Conservation (phyloP, 2,329 filamentous ascomycete genomes). For the Fusarium stilboides region DNA sequence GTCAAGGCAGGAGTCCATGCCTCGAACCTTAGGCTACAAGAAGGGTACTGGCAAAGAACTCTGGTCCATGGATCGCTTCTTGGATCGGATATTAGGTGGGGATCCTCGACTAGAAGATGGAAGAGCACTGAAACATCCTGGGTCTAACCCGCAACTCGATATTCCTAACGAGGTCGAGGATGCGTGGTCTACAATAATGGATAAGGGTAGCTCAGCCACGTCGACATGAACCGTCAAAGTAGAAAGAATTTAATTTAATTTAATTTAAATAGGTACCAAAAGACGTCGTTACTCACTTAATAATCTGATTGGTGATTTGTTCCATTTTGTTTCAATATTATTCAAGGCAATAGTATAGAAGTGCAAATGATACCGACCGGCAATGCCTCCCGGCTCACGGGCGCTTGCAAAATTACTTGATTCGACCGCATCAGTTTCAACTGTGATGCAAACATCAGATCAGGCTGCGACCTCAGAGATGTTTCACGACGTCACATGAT, state of each 20-base stretch:
- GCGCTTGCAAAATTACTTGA: neutral
- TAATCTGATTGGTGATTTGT: no score
- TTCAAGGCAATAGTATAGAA: neutral
- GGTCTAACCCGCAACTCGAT: neutral
- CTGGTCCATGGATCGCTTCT: constrained; percentile 34
- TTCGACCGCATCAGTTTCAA: constrained; percentile 2
- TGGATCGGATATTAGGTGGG: constrained; percentile 12
- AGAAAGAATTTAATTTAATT: no score
- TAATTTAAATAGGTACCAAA: no score
- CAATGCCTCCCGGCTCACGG: neutral
- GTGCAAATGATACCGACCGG: constrained; percentile 5
- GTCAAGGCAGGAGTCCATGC: accelerated
- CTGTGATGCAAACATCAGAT: constrained; percentile 31
- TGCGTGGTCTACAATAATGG: constrained; percentile 30
- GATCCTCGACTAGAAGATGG: accelerated
- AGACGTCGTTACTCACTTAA: no score
- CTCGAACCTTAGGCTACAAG: accelerated
- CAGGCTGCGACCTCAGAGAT: constrained; percentile 8
- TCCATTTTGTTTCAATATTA: no score
- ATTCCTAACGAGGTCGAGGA: constrained; percentile 32
- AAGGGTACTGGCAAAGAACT: neutral
- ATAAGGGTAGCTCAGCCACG: neutral
- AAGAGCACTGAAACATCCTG: neutral
- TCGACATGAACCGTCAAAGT: neutral
- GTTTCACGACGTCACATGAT: constrained; percentile 33